A percentile compares a stretch with the other conserved stretches of the same genome.
phyloP scores from a whole-genome alignment of 768 basidiomycete species.

The Pisolithus sp. region DNA sequence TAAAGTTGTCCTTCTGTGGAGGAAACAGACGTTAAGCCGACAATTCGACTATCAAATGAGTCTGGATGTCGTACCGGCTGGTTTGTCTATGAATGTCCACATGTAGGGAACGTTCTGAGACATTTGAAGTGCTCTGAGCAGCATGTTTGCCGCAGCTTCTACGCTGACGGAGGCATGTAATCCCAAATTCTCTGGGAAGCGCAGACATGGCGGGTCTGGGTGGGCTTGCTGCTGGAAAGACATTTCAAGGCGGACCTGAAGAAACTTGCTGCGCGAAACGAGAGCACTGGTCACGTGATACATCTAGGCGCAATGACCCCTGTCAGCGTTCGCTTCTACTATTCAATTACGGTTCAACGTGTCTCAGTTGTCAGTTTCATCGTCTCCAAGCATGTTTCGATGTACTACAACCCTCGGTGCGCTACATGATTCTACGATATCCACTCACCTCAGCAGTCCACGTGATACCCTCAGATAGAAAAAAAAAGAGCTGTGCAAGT shows the following conservation, averaged over 20 bases:
- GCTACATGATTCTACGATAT: too few relatives aligned
- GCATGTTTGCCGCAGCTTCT: constrained; percentile 54
- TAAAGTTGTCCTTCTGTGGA: constrained; percentile 55
- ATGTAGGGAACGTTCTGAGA: constrained; percentile 56
- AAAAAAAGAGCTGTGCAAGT: too few relatives aligned
- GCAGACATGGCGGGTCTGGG: constrained; percentile 59
- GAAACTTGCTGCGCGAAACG: too few relatives aligned
- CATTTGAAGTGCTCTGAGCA: constrained; percentile 51
- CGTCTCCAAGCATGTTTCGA: too few relatives aligned
- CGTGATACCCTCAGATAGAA: too few relatives aligned
- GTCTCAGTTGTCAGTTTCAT: too few relatives aligned
- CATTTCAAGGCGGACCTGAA: constrained; percentile 8
- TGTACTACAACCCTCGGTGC: too few relatives aligned
- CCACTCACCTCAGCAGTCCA: too few relatives aligned
- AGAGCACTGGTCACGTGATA: too few relatives aligned
- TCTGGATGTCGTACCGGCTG: constrained; percentile 44
- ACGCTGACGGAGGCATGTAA: constrained; percentile 48
- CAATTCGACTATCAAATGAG: neutral
- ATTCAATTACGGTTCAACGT: too few relatives aligned
- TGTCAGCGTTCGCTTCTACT: too few relatives aligned
- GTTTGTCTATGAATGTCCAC: constrained; percentile 77
- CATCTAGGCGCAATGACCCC: too few relatives aligned
- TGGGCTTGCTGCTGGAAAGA: constrained; percentile 42
- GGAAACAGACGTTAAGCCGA: neutral
- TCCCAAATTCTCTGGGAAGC: constrained; percentile 62